A percentile compares a stretch with the other conserved stretches of the same genome.
phyloP scores from a whole-genome alignment of 2,329 filamentous ascomycete genomes.

The Fusarium newnesense region DNA sequence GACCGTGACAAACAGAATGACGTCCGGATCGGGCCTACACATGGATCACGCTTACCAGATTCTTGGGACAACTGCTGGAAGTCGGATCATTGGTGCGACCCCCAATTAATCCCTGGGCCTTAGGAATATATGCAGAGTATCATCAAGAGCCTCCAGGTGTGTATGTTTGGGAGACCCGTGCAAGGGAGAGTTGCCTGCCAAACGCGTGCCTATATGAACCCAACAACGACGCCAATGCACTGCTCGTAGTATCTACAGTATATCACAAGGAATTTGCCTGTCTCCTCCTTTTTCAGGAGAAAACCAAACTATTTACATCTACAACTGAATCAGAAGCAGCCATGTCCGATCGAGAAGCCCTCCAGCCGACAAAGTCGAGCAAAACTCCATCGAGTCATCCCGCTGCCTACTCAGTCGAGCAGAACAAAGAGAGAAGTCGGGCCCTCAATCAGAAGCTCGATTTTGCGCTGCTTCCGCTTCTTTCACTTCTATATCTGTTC shows the following conservation, averaged over 20 bases:
- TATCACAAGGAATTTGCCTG: background rate
- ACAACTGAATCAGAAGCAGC: background rate
- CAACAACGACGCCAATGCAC: background rate
- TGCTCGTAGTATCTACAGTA: background rate
- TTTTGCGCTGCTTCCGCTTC: slow-evolving; percentile 49
- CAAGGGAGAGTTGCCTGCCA: background rate
- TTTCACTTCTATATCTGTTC: slow-evolving; percentile 54
- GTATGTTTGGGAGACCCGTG: background rate
- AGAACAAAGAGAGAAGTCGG: slow-evolving; percentile 18
- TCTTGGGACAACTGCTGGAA: slow-evolving; percentile 4
- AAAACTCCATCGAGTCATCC: slow-evolving; percentile 13
- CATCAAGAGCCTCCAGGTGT: slow-evolving; percentile 10
- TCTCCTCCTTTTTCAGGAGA: background rate
- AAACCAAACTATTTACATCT: background rate
- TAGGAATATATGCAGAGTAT: slow-evolving; percentile 14
- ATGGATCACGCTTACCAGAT: slow-evolving; percentile 34
- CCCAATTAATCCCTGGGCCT: slow-evolving; percentile 15
- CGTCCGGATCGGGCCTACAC: slow-evolving; percentile 27
- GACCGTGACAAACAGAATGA: slow-evolving; percentile 28
- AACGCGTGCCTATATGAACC: slow-evolving; percentile 11
- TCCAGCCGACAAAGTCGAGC: slow-evolving; percentile 1
- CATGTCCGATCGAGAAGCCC: slow-evolving; percentile 16
- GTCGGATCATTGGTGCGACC: slow-evolving; percentile 15
- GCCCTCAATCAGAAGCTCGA: slow-evolving; percentile 51
- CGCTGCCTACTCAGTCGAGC: slow-evolving; percentile 1